A percentile compares a stretch with the other conserved stretches of the same genome.
Conservation (phyloP, 2,329 filamentous ascomycete species). For the Fusarium globosum region DNA sequence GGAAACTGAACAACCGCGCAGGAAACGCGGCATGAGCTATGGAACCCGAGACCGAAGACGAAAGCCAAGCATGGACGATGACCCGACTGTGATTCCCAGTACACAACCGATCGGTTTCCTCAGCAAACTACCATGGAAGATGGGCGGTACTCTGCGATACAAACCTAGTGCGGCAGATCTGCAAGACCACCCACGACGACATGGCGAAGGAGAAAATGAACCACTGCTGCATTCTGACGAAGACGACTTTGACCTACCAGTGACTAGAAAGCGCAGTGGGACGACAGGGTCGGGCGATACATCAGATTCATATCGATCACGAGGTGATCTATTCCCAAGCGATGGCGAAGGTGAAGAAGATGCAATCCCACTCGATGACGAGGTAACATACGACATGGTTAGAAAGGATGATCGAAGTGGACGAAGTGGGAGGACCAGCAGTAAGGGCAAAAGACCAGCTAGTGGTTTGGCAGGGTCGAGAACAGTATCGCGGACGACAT, state of each 20-base stretch:
- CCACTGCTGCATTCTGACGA: slow-evolving; percentile 69
- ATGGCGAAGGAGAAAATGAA: slow-evolving; percentile 68
- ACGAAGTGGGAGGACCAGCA: slow-evolving; percentile 67
- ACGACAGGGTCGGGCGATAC: slow-evolving; percentile 85
- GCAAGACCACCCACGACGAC: slow-evolving; percentile 80
- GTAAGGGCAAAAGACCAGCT: slow-evolving; percentile 67
- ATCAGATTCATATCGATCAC: slow-evolving; percentile 84
- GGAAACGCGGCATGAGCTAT: slow-evolving; percentile 90
- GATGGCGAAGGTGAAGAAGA: slow-evolving; percentile 89
- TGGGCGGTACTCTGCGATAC: slow-evolving; percentile 85
- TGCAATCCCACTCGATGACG: slow-evolving; percentile 90
- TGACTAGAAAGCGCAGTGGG: slow-evolving; percentile 72
- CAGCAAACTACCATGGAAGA: slow-evolving; percentile 83
- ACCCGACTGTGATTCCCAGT: slow-evolving; percentile 90
- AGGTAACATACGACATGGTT: slow-evolving; percentile 86
- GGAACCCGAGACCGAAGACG: slow-evolving; percentile 71
- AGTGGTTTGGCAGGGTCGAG: slow-evolving; percentile 55
- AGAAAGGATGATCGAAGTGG: slow-evolving; percentile 77
- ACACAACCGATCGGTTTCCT: slow-evolving; percentile 88
- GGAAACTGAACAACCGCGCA: slow-evolving; percentile 70
- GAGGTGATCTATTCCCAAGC: slow-evolving; percentile 91
- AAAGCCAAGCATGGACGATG: slow-evolving; percentile 66
- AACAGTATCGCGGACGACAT: slow-evolving; percentile 68
- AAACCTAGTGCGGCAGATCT: slow-evolving; percentile 91
- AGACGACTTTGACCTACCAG: slow-evolving; percentile 45